Percentiles rank a stretch among this genome's conserved stretches.
Conservation (phyloP, 805 yeast species). For the Kluyveromyces nonfermentans region DNA sequence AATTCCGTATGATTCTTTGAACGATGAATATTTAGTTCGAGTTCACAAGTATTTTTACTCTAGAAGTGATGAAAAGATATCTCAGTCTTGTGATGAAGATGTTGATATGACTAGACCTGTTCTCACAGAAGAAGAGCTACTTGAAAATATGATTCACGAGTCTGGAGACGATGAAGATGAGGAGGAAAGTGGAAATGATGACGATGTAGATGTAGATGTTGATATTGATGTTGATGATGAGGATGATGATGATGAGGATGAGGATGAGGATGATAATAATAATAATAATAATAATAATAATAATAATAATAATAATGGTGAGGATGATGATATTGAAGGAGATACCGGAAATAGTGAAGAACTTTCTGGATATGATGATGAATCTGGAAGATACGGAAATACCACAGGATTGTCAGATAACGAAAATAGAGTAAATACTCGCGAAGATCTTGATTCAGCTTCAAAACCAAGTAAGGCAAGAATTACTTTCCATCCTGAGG, state of each 20-base stretch:
- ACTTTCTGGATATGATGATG: constrained; percentile 3
- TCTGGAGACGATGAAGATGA: constrained; percentile 5
- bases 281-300: constrained; percentile 4
- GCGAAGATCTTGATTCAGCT: constrained; percentile 3
- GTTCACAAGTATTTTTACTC: constrained; percentile 25
- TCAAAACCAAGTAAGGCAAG: constrained; percentile 7
- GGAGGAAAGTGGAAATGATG: constrained; percentile 5
- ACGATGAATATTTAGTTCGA: constrained; percentile 25
- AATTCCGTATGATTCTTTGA: constrained; percentile 21
- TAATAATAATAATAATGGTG: constrained; percentile 4
- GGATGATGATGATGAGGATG: constrained; percentile 9
- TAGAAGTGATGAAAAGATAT: constrained; percentile 5
- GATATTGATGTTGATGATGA: constrained; percentile 8
- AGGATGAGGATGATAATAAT: constrained; percentile 8
- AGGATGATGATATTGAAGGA: constrained; percentile 4
- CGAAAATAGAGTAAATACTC: background rate
- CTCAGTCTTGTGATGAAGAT: background rate
- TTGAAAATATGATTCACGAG: background rate
- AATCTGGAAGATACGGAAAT: background rate
- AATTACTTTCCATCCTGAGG: constrained; percentile 10
- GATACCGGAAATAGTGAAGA: constrained; percentile 2
- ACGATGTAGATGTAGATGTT: constrained; percentile 6
- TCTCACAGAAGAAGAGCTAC: background rate
- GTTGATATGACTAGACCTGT: background rate
- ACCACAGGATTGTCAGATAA: background rate